Evolutionary conservation across 139 green algal genomes (phyloP).

Genomic region (Haematococcus sp.): DNA sequence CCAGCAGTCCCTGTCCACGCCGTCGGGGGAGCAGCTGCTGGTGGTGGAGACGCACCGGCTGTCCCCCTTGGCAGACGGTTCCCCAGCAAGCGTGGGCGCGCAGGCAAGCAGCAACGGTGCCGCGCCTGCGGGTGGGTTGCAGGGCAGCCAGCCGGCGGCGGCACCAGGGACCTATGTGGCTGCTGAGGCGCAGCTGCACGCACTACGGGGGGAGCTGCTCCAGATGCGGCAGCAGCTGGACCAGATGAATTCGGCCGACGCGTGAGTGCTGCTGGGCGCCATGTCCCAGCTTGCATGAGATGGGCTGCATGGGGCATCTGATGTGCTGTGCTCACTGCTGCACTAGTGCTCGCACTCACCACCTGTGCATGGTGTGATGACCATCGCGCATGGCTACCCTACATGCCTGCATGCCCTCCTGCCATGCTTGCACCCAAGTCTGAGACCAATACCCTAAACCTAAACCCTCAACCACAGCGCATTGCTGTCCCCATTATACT

Average conservation of each 20-base stretch:
- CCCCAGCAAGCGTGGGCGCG: background rate
- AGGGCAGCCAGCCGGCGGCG: background rate
- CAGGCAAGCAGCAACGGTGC: background rate
- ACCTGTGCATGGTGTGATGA: too few species aligned
- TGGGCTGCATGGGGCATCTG: too few species aligned
- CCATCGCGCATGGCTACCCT: too few species aligned
- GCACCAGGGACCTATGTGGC: background rate
- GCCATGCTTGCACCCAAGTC: too few species aligned
- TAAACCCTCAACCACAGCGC: too few species aligned
- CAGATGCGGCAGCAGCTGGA: constrained; percentile 28
- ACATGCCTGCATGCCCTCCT: too few species aligned
- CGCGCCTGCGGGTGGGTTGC: background rate
- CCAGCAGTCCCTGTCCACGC: background rate
- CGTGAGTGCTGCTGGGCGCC: background rate
- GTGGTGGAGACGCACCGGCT: constrained; percentile 1
- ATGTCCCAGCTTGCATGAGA: too few species aligned
- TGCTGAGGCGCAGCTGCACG: constrained; percentile 22
- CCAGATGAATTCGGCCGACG: constrained; percentile 7
- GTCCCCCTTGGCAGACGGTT: too few species aligned
- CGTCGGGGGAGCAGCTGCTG: background rate
- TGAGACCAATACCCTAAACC: too few species aligned
- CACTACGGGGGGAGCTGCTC: constrained; percentile 20
- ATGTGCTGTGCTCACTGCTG: too few species aligned
- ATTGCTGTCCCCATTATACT: too few species aligned
- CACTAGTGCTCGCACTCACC: too few species aligned